A percentile compares a stretch with the other conserved stretches of the same genome.
These are phyloP conservation scores for Yamagishiella unicocca DNA, from an alignment of 139 green algal species.

Conservation along the genomic window DNA sequence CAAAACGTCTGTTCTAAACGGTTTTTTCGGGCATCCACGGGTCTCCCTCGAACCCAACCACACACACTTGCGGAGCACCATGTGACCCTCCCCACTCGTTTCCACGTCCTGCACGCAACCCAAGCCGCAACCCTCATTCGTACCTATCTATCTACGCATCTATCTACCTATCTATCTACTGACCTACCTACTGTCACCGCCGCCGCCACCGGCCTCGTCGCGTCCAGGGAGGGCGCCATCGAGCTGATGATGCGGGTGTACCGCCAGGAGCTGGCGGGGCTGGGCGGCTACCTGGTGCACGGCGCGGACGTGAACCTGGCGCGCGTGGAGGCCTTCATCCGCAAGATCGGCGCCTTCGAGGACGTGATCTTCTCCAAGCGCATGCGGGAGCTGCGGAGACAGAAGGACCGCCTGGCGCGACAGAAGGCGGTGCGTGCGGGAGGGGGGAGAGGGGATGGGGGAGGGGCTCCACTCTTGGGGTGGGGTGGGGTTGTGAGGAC, in stretches of 20 bases:
- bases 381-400: conserved; percentile 76
- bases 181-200: too few relatives aligned
- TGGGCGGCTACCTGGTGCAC: conserved; percentile 91
- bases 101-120: too few relatives aligned
- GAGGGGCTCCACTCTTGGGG: background rate
- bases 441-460: background rate
- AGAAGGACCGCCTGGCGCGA: conserved; percentile 45
- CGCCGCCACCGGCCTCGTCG: too few relatives aligned
- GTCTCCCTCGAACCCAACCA: too few relatives aligned
- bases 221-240: conserved; percentile 84
- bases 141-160: too few relatives aligned
- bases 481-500: too few relatives aligned
- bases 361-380: conserved; percentile 97
- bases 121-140: too few relatives aligned
- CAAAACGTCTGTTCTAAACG: too few relatives aligned
- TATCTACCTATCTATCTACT: too few relatives aligned
- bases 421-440: conserved; percentile 37
- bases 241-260: conserved; percentile 97
- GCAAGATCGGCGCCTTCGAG: conserved; percentile 84
- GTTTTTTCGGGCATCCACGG: too few relatives aligned
- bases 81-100: too few relatives aligned
- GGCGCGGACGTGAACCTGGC: conserved; percentile 75
- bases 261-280: conserved; percentile 79
- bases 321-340: conserved; percentile 94
- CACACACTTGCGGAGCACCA: too few relatives aligned